Percentiles rank a stretch among this genome's conserved stretches.
Conservation (phyloP, 805 yeast species). For the Kuraishia capsulata region DNA sequence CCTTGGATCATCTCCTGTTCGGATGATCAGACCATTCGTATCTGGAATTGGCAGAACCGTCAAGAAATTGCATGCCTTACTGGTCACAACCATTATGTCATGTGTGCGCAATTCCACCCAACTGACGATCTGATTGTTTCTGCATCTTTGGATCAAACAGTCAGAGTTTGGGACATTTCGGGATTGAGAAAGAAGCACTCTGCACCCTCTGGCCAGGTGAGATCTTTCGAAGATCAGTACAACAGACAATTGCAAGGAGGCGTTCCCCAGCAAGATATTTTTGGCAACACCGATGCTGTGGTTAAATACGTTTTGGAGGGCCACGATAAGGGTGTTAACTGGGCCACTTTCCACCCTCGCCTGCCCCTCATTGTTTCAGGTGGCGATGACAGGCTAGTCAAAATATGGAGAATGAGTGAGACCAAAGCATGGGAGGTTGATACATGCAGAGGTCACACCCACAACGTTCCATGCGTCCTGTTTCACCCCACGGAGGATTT, state of each 20-base stretch:
- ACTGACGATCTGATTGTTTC: slow-evolving; percentile 89
- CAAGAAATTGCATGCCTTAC: slow-evolving; percentile 95
- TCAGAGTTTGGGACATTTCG: slow-evolving; percentile 96
- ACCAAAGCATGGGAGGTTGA: slow-evolving; percentile 99
- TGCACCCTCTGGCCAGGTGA: slow-evolving; percentile 41
- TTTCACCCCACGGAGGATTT: slow-evolving; percentile 93
- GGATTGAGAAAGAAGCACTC: slow-evolving; percentile 93
- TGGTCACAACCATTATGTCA: slow-evolving; percentile 97
- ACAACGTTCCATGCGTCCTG: slow-evolving; percentile 78
- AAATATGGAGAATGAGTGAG: slow-evolving; percentile 96
- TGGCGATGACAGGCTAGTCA: slow-evolving; percentile 92
- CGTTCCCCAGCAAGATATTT: slow-evolving; percentile 81
- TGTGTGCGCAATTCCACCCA: slow-evolving; percentile 98
- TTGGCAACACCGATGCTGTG: slow-evolving; percentile 88
- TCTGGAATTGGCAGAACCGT: slow-evolving; percentile 99
- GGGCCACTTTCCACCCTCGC: slow-evolving; percentile 98
- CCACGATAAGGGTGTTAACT: slow-evolving; percentile 96
- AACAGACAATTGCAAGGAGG: slow-evolving; percentile 36
- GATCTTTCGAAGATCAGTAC: slow-evolving; percentile 40
- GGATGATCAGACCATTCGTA: slow-evolving; percentile 97
- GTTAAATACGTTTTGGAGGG: slow-evolving; percentile 96
- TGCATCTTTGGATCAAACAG: slow-evolving; percentile 96
- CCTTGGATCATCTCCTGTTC: slow-evolving; percentile 97
- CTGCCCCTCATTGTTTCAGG: slow-evolving; percentile 91
- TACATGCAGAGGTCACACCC: slow-evolving; percentile 95